Conservation (phyloP, 192 early-diverging fungal genomes). For the Podochytrium sp. region DNA sequence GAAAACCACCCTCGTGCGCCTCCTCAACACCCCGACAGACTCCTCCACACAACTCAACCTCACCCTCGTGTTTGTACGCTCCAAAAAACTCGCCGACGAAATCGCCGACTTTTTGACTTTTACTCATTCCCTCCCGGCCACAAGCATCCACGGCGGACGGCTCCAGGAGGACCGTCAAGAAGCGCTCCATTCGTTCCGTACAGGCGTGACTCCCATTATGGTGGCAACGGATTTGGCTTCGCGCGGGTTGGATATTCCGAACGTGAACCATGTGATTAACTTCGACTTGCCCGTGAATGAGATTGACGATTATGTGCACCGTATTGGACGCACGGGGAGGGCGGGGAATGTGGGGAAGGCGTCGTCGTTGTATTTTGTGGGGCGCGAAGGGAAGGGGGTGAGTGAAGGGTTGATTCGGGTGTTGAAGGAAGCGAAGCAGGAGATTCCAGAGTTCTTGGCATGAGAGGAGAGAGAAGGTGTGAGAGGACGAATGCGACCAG, state of each 20-base stretch:
- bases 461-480: constrained; percentile 21
- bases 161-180: constrained; percentile 87
- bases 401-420: constrained; percentile 39
- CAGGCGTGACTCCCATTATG: constrained; percentile 66
- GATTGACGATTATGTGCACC: constrained; percentile 87
- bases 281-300: constrained; percentile 89
- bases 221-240: constrained; percentile 89
- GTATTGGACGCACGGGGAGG: constrained; percentile 71
- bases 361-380: background rate
- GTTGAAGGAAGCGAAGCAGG: constrained; percentile 59
- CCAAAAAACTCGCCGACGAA: constrained; percentile 83
- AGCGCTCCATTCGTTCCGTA: constrained; percentile 71
- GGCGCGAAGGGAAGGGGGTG: background rate
- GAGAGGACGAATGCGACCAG: too few relatives aligned
- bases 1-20: constrained; percentile 78
- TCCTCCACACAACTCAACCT: constrained; percentile 41
- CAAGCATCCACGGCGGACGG: constrained; percentile 86
- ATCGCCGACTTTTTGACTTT: too few relatives aligned
- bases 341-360: constrained; percentile 32
- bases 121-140: constrained; percentile 62
- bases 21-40: constrained; percentile 65
- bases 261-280: constrained; percentile 69
- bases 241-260: constrained; percentile 74
- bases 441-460: constrained; percentile 32
- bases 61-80: constrained; percentile 89